These are phyloP conservation scores for Plantago coronopus DNA, from an alignment of 305 asterid species.

Conservation along the genomic window DNA sequence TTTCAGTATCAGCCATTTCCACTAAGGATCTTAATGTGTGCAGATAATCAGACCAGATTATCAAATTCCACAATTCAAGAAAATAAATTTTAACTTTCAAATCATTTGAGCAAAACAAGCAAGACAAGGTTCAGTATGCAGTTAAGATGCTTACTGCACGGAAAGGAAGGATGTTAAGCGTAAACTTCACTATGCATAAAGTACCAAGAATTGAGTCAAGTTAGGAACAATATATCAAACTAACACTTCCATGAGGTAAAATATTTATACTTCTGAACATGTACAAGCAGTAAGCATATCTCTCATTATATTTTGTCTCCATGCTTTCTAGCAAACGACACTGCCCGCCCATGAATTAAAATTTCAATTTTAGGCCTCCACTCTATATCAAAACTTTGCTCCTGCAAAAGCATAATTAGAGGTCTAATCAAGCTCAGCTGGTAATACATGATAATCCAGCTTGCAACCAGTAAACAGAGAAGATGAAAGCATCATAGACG, in stretches of 20 bases:
- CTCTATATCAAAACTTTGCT: constrained; percentile 84
- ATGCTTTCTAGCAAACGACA: constrained; percentile 22
- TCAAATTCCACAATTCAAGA: background rate
- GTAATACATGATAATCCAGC: constrained; percentile 5
- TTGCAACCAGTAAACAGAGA: background rate
- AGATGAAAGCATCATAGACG: background rate
- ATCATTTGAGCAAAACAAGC: constrained; percentile 7
- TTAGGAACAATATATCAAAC: constrained; percentile 17
- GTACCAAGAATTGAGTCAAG: constrained; percentile 14
- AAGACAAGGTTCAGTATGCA: constrained; percentile 8
- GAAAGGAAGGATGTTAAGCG: background rate
- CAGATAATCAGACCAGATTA: background rate
- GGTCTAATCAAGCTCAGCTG: constrained; percentile 26
- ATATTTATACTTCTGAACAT: constrained; percentile 23
- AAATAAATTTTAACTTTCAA: constrained; percentile 2
- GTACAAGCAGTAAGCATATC: constrained; percentile 28
- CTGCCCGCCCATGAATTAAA: constrained; percentile 28
- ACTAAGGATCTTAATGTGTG: too few species aligned
- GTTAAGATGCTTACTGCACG: constrained; percentile 16
- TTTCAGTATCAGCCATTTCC: too few species aligned
- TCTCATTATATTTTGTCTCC: constrained; percentile 20
- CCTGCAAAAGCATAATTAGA: constrained; percentile 46
- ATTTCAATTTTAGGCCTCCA: constrained; percentile 20
- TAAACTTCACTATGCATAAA: constrained; percentile 18
- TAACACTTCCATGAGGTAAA: constrained; percentile 22